Evolutionary conservation across 2,329 filamentous ascomycete genomes (phyloP).

Genomic region (Hymenoscyphus fructigenus): DNA sequence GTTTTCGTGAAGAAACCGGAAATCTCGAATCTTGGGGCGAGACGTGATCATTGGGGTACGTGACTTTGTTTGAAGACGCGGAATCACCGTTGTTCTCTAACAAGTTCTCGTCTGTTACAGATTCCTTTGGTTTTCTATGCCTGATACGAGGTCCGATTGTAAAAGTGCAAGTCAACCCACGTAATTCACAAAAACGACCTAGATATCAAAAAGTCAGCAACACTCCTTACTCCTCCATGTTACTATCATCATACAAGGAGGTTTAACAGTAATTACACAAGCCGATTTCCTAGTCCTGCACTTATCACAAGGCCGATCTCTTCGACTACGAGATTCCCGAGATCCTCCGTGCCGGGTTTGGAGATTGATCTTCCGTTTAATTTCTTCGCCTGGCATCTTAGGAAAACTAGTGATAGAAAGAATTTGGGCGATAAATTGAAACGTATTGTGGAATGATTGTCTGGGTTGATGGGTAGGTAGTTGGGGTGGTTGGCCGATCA

Average conservation of each 20-base stretch:
- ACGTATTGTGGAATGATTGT: neutral
- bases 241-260: slow-evolving; percentile 42
- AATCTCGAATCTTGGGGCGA: slow-evolving; percentile 18
- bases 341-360: slow-evolving; percentile 44
- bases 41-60: neutral
- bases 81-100: slow-evolving; percentile 5
- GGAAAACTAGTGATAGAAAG: neutral
- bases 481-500: slow-evolving; percentile 14
- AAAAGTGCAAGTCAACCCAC: slow-evolving; percentile 31
- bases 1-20: slow-evolving; percentile 11
- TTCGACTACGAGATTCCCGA: slow-evolving; percentile 44
- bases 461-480: neutral
- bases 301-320: slow-evolving; percentile 47
- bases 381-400: slow-evolving; percentile 11
- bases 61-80: neutral
- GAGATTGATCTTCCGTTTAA: slow-evolving; percentile 42
- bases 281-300: slow-evolving; percentile 47
- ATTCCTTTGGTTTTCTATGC: slow-evolving; percentile 12
- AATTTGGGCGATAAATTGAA: slow-evolving; percentile 8
- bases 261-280: slow-evolving; percentile 46
- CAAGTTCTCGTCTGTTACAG: neutral
- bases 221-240: neutral
- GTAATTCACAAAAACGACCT: slow-evolving; percentile 34
- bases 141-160: slow-evolving; percentile 23
- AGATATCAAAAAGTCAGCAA: slow-evolving; percentile 8